phyloP scores from a whole-genome alignment of 768 basidiomycete genomes.

The Pulveroboletus sp. region DNA sequence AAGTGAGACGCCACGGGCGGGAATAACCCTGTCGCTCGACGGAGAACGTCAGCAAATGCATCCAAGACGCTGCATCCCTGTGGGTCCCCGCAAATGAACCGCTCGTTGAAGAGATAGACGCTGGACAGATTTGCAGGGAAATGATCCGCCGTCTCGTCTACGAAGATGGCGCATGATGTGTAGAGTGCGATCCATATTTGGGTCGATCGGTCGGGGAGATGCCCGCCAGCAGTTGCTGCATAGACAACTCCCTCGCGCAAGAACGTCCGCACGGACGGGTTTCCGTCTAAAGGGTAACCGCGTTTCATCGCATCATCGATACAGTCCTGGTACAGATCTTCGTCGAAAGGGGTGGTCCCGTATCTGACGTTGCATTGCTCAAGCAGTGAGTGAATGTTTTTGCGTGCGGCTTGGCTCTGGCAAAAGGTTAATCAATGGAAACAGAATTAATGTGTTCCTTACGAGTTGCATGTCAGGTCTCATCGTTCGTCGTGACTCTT shows the following conservation, averaged over 20 bases:
- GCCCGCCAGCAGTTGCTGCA: constrained; percentile 24
- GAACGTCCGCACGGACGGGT: constrained; percentile 24
- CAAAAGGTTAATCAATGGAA: neutral
- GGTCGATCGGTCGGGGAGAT: constrained; percentile 21
- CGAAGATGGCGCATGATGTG: constrained; percentile 35
- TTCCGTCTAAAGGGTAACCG: constrained; percentile 27
- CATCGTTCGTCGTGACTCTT: neutral
- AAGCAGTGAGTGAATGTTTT: constrained; percentile 15
- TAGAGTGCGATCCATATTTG: constrained; percentile 36
- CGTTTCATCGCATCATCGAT: constrained; percentile 17
- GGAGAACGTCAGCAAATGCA: constrained; percentile 32
- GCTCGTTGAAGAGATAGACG: constrained; percentile 34
- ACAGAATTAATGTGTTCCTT: neutral
- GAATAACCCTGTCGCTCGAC: constrained; percentile 28
- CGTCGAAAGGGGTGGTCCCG: constrained; percentile 11
- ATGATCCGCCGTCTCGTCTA: constrained; percentile 34
- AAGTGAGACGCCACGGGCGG: constrained; percentile 30
- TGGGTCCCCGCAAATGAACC: constrained; percentile 25
- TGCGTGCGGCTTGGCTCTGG: constrained; percentile 11
- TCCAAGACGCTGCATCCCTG: constrained; percentile 34
- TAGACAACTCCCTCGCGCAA: constrained; percentile 32
- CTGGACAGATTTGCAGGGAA: constrained; percentile 19
- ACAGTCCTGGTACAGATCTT: constrained; percentile 20
- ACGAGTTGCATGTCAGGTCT: constrained; percentile 12
- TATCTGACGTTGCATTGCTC: constrained; percentile 16